Conservation (phyloP, 208 protist species). For the Leishmania arabica region DNA sequence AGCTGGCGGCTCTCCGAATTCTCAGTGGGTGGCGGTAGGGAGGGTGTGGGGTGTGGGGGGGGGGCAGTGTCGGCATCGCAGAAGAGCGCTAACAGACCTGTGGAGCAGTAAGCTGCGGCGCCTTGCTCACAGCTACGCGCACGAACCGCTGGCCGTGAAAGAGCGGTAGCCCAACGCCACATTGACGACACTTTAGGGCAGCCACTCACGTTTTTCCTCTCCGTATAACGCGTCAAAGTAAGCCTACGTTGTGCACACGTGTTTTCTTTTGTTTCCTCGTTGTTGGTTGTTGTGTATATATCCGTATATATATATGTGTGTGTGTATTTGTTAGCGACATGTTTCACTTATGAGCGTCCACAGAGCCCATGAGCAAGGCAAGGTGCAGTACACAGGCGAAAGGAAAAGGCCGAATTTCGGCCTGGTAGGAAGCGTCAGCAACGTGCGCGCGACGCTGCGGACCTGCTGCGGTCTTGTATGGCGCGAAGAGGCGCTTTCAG, state of each 20-base stretch:
- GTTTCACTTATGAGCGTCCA: not conserved
- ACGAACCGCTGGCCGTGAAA: too few species aligned
- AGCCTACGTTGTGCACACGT: not conserved
- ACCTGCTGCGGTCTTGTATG: not conserved
- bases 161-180: not conserved
- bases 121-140: not conserved
- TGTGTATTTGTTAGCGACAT: not conserved
- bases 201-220: not conserved
- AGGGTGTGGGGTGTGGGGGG: not conserved
- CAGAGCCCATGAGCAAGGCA: not conserved
- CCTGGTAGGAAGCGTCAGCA: not conserved
- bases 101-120: not conserved
- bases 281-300: not conserved
- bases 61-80: too few species aligned
- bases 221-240: not conserved
- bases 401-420: too few species aligned
- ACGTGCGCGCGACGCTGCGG: not conserved
- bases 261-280: not conserved
- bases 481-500: not conserved
- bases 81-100: not conserved
- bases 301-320: not conserved
- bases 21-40: constrained; percentile 23
- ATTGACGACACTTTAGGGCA: not conserved
- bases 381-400: not conserved
- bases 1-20: constrained; percentile 38